A percentile compares a stretch with the other conserved stretches of the same genome.
These are phyloP conservation scores for Penicillium tannophilum DNA, from an alignment of 495 filamentous ascomycete species.

Conservation along the genomic window DNA sequence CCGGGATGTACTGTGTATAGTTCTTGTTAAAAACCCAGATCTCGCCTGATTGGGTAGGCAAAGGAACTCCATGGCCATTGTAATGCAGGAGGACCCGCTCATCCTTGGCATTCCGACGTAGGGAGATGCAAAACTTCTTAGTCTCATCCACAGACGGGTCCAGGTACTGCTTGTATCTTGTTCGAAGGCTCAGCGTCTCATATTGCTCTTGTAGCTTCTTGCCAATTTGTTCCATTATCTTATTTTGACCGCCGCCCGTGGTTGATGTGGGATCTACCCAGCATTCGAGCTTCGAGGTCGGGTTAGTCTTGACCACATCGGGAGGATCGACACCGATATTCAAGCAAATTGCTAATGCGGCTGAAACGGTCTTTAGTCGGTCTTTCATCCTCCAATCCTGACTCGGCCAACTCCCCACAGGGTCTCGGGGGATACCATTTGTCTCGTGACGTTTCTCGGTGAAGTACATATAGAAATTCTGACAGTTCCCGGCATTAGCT, in stretches of 20 bases:
- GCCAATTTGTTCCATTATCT: slow-evolving; percentile 90
- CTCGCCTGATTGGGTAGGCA: slow-evolving; percentile 92
- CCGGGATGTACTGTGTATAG: slow-evolving; percentile 98
- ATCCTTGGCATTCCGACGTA: slow-evolving; percentile 89
- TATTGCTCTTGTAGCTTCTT: slow-evolving; percentile 95
- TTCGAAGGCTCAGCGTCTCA: slow-evolving; percentile 89
- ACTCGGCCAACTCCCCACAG: slow-evolving; percentile 59
- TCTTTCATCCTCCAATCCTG: slow-evolving; percentile 98
- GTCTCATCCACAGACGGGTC: slow-evolving; percentile 97
- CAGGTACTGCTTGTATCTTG: slow-evolving; percentile 93
- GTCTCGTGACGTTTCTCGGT: slow-evolving; percentile 97
- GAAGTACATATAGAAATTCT: slow-evolving; percentile 95
- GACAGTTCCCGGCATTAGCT: slow-evolving; percentile 16
- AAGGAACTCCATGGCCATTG: slow-evolving; percentile 97
- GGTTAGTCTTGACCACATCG: slow-evolving; percentile 91
- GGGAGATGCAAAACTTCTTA: slow-evolving; percentile 87
- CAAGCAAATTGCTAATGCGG: slow-evolving; percentile 88
- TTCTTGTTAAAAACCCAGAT: slow-evolving; percentile 99
- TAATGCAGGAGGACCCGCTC: slow-evolving; percentile 96
- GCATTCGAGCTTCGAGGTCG: slow-evolving; percentile 89
- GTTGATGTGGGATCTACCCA: slow-evolving; percentile 91
- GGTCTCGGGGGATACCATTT: slow-evolving; percentile 83
- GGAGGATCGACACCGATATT: slow-evolving; percentile 98
- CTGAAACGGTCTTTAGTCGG: slow-evolving; percentile 93
- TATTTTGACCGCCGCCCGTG: slow-evolving; percentile 64